Evolutionary conservation across 306 rosid species (phyloP).

Genomic region (Cicer arietinum): DNA sequence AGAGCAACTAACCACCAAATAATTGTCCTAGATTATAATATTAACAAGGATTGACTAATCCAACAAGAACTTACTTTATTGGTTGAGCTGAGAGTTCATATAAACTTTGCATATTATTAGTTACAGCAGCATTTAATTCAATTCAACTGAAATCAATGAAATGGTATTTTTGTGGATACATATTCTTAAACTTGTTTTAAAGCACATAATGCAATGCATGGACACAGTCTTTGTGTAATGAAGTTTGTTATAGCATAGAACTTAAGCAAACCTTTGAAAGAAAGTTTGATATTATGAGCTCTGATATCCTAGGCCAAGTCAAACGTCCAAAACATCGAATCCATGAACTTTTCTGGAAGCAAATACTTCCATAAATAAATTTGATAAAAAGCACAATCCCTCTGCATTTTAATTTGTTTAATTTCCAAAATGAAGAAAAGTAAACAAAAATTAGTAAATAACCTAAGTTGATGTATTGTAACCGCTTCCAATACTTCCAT

Average conservation of each 20-base stretch:
- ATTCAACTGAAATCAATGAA: conserved; percentile 41
- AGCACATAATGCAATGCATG: conserved; percentile 28
- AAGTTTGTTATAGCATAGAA: conserved; percentile 15
- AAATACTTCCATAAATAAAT: conserved; percentile 66
- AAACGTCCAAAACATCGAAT: conserved; percentile 77
- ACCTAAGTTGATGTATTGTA: too few species aligned
- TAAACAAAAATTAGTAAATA: too few species aligned
- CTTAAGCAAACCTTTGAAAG: conserved; percentile 80
- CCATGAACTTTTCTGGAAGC: conserved; percentile 77
- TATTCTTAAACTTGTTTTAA: conserved; percentile 35
- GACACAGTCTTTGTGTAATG: conserved; percentile 30
- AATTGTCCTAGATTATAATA: conserved; percentile 29
- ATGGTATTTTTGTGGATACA: conserved; percentile 6
- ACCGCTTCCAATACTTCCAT: too few species aligned
- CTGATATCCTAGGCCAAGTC: conserved; percentile 95
- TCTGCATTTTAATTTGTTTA: too few species aligned
- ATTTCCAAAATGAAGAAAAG: too few species aligned
- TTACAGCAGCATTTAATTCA: conserved; percentile 20
- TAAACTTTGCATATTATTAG: conserved; percentile 29
- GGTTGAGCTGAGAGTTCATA: conserved; percentile 23
- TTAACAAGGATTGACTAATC: conserved; percentile 15
- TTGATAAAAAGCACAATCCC: conserved; percentile 64
- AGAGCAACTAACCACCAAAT: conserved; percentile 26
- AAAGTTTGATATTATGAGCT: conserved; percentile 79
- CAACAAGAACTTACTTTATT: conserved; percentile 7